Base-by-base conservation (phyloP, 192 early-diverging fungal genomes). In the Chytriomyces hyalinus region DNA sequence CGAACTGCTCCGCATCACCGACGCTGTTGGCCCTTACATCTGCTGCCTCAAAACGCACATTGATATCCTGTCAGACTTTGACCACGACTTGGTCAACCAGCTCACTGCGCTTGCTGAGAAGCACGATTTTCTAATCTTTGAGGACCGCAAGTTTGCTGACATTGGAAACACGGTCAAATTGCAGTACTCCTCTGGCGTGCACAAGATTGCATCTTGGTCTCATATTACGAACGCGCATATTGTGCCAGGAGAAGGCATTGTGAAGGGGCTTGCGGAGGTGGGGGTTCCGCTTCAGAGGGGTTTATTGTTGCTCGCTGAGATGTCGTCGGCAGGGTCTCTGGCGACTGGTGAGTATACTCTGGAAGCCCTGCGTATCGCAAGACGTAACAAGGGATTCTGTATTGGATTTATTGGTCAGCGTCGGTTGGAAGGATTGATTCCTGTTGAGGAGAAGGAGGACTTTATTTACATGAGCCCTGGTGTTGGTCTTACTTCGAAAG, bases 141-240 rank as follows among this genome's bases (percentile, higher is more conserved):
- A 99, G 80, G 97, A 98, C 85, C 92, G 97, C 83, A 98, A 98
- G 86, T 98, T 98, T 87, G 96, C 96, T 64, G 97, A 98, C 80
- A 98, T 98, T 82, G 97, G 95, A 62, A 97, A 98, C 81, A 99
- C 97, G 24, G 98, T 98, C 79, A 95, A 96, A 82, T 87, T 89
- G 59, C 98, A 99, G 87, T 99, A 99, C 80, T 89, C 87, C 63
- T 86, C 87, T 22, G 98, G 98, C 66, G 82, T 99, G 28, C 95
- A 97, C 85, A 86, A 90, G 53, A 99, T 99, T 71, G 92, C 96
- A 6, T 90, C 90, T 57, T 99, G 98, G 97, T 88, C 98, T 2
- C 89, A 99, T 82, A 94, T 99, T 80, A 96, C 94, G 47, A 98
- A 98, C 88, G 94, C 94, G 63, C 98, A 99, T 70, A 88, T 92